Base-by-base conservation (phyloP, 805 yeast genomes). In the Kregervanrija fluxuum region DNA sequence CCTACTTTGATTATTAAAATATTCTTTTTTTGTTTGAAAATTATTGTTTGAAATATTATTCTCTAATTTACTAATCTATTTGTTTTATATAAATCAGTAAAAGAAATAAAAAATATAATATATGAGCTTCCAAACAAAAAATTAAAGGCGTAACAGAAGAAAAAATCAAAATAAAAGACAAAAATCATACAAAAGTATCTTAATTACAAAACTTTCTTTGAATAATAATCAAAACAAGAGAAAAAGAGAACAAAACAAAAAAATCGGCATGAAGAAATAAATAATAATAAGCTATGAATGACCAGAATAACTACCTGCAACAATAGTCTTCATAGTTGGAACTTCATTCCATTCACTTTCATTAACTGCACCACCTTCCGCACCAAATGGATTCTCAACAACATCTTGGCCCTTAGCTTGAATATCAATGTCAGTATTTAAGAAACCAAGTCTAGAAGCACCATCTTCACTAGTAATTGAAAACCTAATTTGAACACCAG, bases 401-500 rank as follows among this genome's bases (percentile, higher is more conserved):
- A 44, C 50, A 33, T 55, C 50, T 8, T 55, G 59, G 16, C 55
- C 54, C 35, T 52, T 50, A 11, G 61, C 56, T 17, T 50, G 49
- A 16, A 61, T 59, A 22, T 53, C 50, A 38, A 80, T 60, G 30
- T 67, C 60, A 34, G 74, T 58, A 50, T 60, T 61, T 32, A 69
- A 66, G 34, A 73, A 63, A 15, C 63, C 54, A 8, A 77, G 77
- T 30, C 70, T 61, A 32, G 63, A 59, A 31, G 74, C 73, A 33
- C 80, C 73, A 31, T 66, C 64, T 48, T 61, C 66, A 44, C 65
- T 64, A 41, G 61, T 60, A 30, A 77, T 62, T n/a, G 71, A 65
- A 57, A 83, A 85, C 60, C 82, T 78, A 37, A 84, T 66, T 55
- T 80, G 83, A 41, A 87, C 79, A 35, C 96, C 96, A 30, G 79